Base-by-base conservation (phyloP, 305 asterid genomes). In the Solanum aculeatissimum region DNA sequence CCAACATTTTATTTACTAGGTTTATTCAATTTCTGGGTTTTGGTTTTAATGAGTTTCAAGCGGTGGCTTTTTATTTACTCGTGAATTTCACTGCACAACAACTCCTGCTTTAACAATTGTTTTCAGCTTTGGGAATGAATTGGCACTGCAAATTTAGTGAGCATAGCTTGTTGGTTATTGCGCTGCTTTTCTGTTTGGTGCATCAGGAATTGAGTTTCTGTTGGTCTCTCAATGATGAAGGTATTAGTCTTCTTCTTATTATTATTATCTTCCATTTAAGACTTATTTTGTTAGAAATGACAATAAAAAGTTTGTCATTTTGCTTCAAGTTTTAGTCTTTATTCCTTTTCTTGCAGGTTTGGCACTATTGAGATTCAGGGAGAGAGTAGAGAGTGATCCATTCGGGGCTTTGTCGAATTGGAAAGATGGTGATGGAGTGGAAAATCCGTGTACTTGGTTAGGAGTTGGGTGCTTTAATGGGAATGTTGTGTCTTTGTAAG, bases 371-470 rank as follows among this genome's bases (percentile, higher is more conserved):
- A 95, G 88, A 86, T 88, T 93, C 82, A 93, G 91, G 84, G 95
- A 90, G 75, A 83, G 85, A n/a, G 90, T 92, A 25, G 88, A 72
- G 42, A 84, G 84, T 85, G 98, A 94, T 87, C 97, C 98, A 25
- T 89, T 89, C 81, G 97, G 95, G 57, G 94, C 93, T 85, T 89
- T 95, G 86, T 88, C 93, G 35, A 89, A 88, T 87, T 95, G 99
- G 99, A 88, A 88, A 23, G 93, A 90, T 86, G 98, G 92, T 86
- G 87, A 86, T 47, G 98, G 94, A 70, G 91, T 91, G 80, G 92
- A 89, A 85, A 89, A 84, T 88, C 98, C 98, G 29, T 96, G 98
- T 90, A 91, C 93, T 79, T 96, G 99, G 99, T 83, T 86, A 84
- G 96, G 99, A 53, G 91, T 96, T 91, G 92, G 87, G 55, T 96